These are phyloP conservation scores for Fusarium incarnatum DNA, from an alignment of 2,329 filamentous ascomycete species.

Conservation along the genomic window DNA sequence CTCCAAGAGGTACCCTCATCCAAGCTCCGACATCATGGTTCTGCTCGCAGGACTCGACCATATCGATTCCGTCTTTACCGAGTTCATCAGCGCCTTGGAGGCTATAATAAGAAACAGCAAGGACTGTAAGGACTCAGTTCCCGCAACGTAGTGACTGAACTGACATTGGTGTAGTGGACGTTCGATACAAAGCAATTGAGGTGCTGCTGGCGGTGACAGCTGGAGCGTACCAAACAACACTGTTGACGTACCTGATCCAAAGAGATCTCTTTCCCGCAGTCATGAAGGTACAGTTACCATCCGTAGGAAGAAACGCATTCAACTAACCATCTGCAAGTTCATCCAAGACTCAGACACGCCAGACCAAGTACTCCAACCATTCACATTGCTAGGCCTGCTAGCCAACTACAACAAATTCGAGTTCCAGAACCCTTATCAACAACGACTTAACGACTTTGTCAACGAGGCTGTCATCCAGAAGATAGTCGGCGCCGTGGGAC, in stretches of 20 bases:
- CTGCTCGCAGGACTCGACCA: slow-evolving; percentile 89
- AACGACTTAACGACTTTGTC: slow-evolving; percentile 93
- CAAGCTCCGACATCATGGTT: slow-evolving; percentile 93
- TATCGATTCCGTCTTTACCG: slow-evolving; percentile 86
- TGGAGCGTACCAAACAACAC: slow-evolving; percentile 94
- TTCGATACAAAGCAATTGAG: slow-evolving; percentile 83
- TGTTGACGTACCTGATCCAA: slow-evolving; percentile 95
- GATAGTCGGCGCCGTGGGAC: slow-evolving; percentile 80
- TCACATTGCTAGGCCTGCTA: slow-evolving; percentile 85
- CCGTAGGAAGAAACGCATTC: background rate
- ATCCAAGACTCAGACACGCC: slow-evolving; percentile 81
- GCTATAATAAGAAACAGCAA: slow-evolving; percentile 82
- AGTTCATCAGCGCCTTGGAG: slow-evolving; percentile 87
- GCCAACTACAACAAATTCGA: slow-evolving; percentile 99
- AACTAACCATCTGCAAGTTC: slow-evolving; percentile 63
- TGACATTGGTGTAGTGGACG: slow-evolving; percentile 66
- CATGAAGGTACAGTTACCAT: slow-evolving; percentile 77
- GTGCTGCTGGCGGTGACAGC: slow-evolving; percentile 86
- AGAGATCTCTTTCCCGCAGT: slow-evolving; percentile 92
- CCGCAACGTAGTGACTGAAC: slow-evolving; percentile 12
- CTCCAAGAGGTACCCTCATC: slow-evolving; percentile 91
- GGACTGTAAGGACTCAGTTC: slow-evolving; percentile 64
- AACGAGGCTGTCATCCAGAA: slow-evolving; percentile 89
- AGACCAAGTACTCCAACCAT: slow-evolving; percentile 75
- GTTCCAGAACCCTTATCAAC: slow-evolving; percentile 94